Evolutionary conservation across 495 filamentous ascomycete species (phyloP), one percentile per base, ranked within the genome.

Genomic region (Aspergillus homomorphus): DNA sequence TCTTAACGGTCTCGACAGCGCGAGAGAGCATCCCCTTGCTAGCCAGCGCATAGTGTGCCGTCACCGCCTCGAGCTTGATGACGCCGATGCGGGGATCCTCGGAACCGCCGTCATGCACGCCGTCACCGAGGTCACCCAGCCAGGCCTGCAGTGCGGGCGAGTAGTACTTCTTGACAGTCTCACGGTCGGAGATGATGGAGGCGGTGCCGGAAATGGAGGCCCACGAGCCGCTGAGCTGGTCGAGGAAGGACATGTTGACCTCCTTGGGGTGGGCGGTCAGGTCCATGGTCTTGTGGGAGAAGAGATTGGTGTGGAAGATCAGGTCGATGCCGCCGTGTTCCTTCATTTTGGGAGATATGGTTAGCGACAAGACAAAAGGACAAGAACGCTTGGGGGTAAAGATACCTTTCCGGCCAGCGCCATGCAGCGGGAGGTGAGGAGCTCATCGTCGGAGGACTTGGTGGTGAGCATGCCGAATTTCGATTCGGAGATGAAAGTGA

Each of bases 231-330:
- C 80, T 84, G 19, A 69, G 28, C 60, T 69, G 74, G 72, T 90
- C 88, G 61, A 92, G 78, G 83, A 98, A 98, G 51, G 85, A 84
- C 69, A 96, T 82, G 78, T 96, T 96, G 69, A 88, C 82, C 70
- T 92, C 84, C 50, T 68, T 60, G 0, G 85, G 80, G 76, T 96
- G 88, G 18, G 75, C 73, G 48, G 80, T 73, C 16, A 98, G 81
- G 67, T 96, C 92, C 73, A 90, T 81, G 14, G 91, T 92, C 77
- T 98, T 96, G 72, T 90, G 89, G 38, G 90, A 92, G 70, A 94
- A 89, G 58, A 90, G 91, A 78, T 96, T 96, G 62, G 91, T 90
- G 77, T 94, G 87, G 83, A 98, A 96, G 73, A 96, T 81, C 48
- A 96, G 84, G 71, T 96, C 92, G 51, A 95, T 82, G 65, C 87